phyloP scores from a whole-genome alignment of 495 filamentous ascomycete species.

The Aspergillus carlsbadensis region DNA sequence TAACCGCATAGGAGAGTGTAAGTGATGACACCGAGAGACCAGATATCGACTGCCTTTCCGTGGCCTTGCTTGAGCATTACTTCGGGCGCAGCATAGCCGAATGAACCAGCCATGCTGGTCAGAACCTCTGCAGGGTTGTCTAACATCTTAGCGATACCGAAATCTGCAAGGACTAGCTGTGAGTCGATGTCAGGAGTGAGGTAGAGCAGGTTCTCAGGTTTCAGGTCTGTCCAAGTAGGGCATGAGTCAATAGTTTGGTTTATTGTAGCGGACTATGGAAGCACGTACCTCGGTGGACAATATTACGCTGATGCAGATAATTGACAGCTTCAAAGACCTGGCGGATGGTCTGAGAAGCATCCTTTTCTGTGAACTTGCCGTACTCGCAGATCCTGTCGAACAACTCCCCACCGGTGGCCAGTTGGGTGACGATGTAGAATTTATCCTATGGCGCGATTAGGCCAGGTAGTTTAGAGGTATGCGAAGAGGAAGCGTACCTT shows the following conservation, averaged over 20 bases:
- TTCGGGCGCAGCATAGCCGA: constrained; percentile 96
- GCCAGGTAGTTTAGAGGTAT: not conserved
- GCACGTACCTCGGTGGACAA: constrained; percentile 85
- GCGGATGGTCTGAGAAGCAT: constrained; percentile 93
- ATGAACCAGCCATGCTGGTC: constrained; percentile 98
- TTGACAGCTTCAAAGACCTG: constrained; percentile 94
- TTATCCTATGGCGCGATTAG: constrained; percentile 69
- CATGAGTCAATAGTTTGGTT: not conserved
- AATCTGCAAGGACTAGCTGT: constrained; percentile 90
- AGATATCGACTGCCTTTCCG: constrained; percentile 99
- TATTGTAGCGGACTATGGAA: not conserved
- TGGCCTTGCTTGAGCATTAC: constrained; percentile 98
- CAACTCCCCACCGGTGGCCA: constrained; percentile 93
- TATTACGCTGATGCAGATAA: constrained; percentile 92
- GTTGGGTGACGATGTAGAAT: constrained; percentile 98
- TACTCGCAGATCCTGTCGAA: constrained; percentile 99
- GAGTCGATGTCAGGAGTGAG: constrained; percentile 74
- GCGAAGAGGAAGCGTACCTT: constrained; percentile 43
- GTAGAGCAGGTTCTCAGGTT: constrained; percentile 97
- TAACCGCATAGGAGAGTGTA: constrained; percentile 99
- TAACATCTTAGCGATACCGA: constrained; percentile 98
- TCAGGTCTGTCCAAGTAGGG: constrained; percentile 65
- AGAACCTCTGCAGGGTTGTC: constrained; percentile 86
- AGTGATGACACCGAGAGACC: constrained; percentile 97
- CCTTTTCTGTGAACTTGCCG: constrained; percentile 98